Conservation (phyloP, 768 basidiomycete genomes). For the Amylocystis lapponica region DNA sequence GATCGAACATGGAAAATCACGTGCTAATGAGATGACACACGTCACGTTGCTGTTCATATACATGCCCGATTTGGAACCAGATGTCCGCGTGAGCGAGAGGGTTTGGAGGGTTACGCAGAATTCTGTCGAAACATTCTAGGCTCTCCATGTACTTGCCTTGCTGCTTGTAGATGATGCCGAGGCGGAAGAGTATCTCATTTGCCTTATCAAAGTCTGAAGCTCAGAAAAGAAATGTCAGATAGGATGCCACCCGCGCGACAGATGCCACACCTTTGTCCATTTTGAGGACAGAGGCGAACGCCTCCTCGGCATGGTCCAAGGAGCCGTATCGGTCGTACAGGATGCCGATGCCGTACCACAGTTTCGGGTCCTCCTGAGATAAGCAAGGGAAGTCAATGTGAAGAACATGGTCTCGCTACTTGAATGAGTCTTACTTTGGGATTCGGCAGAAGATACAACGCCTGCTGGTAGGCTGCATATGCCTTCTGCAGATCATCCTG, state of each 20-base stretch:
- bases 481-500: slow-evolving; percentile 99
- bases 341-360: slow-evolving; percentile 99
- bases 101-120: slow-evolving; percentile 90
- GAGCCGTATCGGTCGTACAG: slow-evolving; percentile 98
- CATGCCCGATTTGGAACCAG: slow-evolving; percentile 99
- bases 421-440: slow-evolving; percentile 63
- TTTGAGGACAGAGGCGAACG: slow-evolving; percentile 89
- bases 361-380: slow-evolving; percentile 83
- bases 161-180: slow-evolving; percentile 99
- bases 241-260: slow-evolving; percentile 10
- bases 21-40: slow-evolving; percentile 39
- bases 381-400: slow-evolving; percentile 7
- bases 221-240: slow-evolving; percentile 8
- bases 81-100: slow-evolving; percentile 97
- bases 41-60: slow-evolving; percentile 96
- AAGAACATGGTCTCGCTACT: slow-evolving; percentile 2
- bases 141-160: slow-evolving; percentile 90
- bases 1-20: neutral
- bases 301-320: slow-evolving; percentile 97
- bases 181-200: slow-evolving; percentile 95
- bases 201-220: slow-evolving; percentile 92
- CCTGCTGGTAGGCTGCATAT: slow-evolving; percentile 97
- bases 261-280: slow-evolving; percentile 86
- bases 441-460: slow-evolving; percentile 90
- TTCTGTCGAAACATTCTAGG: slow-evolving; percentile 91